Base-by-base conservation (phyloP, 257 asterid genomes). In the Gentiana macrophylla region DNA sequence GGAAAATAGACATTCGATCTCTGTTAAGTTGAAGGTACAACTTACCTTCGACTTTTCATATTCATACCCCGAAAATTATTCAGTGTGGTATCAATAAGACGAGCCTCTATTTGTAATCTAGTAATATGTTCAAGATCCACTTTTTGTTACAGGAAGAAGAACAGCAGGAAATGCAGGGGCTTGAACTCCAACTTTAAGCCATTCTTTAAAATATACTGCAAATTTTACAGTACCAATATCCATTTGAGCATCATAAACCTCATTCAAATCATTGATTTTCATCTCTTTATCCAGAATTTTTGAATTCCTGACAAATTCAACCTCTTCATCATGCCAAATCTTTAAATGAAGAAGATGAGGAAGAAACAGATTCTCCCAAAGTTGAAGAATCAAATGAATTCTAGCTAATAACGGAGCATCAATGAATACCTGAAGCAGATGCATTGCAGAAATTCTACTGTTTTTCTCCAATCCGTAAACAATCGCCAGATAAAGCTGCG, bases 311-410 rank as follows among this genome's bases (percentile, higher is more conserved):
- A 73, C 58, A 49, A 62, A 53, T 15, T 80, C 84, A 60, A 83
- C 74, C 72, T 88, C 86, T 24, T 70, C 80, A 3, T 62, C 58
- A 60, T 64, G 74, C 97, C 97, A 85, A 66, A 84, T 73, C 94
- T 84, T 85, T 57, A 88, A 70, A 57, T 88, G 97, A 45, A 88
- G 97, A 51, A 88, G 88, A 58, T 85, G 94, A 0, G 97, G 97
- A 6, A 88, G 88, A 66, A 88, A 85, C 46, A 88, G 66, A 67
- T 88, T 91, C 56, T 83, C 89, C 97, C 97, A 85, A 49, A 88
- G 68, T 13, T 83, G 82, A 11, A 88, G 88, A 33, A 88, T 83
- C 69, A 88, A 65, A 59, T 62, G 82, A n/a, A 80, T 77, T n/a
- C 97, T 74, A 2, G 91, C 85, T 5, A 83, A 70, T 61, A 55